A percentile compares a stretch with the other conserved stretches of the same genome.
phyloP scores from a whole-genome alignment of 169 alveolate genomes.

The Cyclospora cayetanensis region DNA sequence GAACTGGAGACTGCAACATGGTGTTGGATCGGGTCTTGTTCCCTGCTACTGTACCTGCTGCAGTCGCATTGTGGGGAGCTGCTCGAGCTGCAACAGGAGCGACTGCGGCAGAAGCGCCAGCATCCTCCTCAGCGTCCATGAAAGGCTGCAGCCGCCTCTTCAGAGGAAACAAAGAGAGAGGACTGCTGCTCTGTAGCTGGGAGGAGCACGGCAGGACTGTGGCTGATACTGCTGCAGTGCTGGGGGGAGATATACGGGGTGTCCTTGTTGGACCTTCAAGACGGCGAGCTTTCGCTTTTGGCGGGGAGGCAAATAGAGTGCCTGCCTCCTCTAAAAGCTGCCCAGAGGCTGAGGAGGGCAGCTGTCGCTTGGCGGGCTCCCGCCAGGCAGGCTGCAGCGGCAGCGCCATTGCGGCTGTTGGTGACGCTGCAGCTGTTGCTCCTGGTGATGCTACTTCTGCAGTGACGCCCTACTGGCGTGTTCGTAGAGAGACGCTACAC shows the following conservation, averaged over 20 bases:
- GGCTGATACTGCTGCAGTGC: neutral
- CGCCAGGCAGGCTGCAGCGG: constrained; percentile 59
- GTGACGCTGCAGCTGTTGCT: neutral
- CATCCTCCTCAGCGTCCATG: neutral
- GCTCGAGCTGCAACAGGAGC: neutral
- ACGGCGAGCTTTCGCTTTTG: constrained; percentile 60
- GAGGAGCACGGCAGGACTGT: neutral
- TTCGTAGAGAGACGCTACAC: neutral
- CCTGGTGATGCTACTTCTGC: neutral
- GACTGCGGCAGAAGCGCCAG: neutral
- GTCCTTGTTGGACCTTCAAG: neutral
- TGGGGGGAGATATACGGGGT: neutral
- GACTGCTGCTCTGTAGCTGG: constrained; percentile 34
- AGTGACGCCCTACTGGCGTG: neutral
- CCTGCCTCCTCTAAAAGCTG: neutral
- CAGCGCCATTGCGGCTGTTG: constrained; percentile 62
- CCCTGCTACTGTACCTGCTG: neutral
- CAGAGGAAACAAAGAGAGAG: constrained; percentile 17
- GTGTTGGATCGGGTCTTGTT: neutral
- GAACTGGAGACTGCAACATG: constrained; percentile 50
- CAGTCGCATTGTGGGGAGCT: neutral
- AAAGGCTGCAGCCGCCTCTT: constrained; percentile 46
- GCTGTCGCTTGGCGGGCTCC: constrained; percentile 60
- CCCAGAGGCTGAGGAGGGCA: constrained; percentile 2
- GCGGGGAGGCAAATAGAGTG: constrained; percentile 36